phyloP scores from a whole-genome alignment of 768 basidiomycete genomes.

The Xerocomellus amylosporus region DNA sequence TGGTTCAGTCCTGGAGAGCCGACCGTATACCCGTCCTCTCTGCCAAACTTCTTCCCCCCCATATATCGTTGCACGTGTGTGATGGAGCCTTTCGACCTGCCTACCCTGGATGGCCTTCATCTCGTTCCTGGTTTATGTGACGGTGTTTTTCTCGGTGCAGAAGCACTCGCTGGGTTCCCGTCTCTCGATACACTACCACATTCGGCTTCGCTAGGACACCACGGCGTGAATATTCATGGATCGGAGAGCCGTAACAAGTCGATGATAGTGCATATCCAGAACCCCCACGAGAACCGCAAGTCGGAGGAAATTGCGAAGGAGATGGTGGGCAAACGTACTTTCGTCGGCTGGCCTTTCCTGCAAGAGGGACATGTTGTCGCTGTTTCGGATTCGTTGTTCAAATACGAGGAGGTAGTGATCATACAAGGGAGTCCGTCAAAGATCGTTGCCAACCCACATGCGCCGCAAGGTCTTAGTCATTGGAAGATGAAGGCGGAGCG shows the following conservation, averaged over 20 bases:
- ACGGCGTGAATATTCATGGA: conserved; percentile 92
- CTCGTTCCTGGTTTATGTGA: conserved; percentile 84
- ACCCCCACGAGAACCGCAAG: conserved; percentile 65
- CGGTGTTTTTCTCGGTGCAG: conserved; percentile 81
- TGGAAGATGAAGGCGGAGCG: conserved; percentile 84
- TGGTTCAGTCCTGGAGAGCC: conserved; percentile 60
- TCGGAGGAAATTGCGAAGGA: conserved; percentile 69
- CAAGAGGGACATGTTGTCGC: conserved; percentile 87
- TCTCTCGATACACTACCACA: conserved; percentile 88
- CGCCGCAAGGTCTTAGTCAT: conserved; percentile 57
- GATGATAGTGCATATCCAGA: conserved; percentile 84
- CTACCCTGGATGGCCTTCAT: conserved; percentile 80
- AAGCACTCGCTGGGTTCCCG: conserved; percentile 93
- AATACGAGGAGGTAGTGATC: conserved; percentile 70
- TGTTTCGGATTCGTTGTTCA: conserved; percentile 83
- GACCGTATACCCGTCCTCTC: conserved; percentile 80
- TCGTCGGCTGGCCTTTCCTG: conserved; percentile 91
- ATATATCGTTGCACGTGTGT: conserved; percentile 74
- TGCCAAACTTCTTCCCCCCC: conserved; percentile 93
- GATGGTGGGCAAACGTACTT: conserved; percentile 75
- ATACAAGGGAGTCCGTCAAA: conserved; percentile 49
- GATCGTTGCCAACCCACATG: conserved; percentile 72
- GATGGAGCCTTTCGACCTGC: conserved; percentile 84
- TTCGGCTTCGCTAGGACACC: conserved; percentile 70
- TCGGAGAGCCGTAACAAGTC: conserved; percentile 89